Base-by-base conservation (phyloP, 768 basidiomycete genomes). In the Tulasnella sp. region DNA sequence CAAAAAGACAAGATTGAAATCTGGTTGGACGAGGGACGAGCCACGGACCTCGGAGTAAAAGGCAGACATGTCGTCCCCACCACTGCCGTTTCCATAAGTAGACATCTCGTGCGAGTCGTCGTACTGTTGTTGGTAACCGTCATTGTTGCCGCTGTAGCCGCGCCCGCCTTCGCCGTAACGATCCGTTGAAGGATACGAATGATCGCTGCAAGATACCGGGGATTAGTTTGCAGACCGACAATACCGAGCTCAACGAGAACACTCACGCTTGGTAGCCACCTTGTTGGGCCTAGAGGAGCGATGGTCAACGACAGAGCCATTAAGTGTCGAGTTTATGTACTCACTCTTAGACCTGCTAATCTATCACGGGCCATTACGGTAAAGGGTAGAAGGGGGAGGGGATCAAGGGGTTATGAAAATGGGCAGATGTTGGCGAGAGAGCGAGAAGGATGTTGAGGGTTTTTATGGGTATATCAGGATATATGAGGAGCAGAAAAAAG, bases 291-390 rank as follows among this genome's bases (percentile, higher is more conserved):
- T 82, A 40, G 37, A n/a, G 16, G 44, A 67, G 35, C 10, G 10
- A 73, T 35, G 37, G 55, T 78, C 70, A 71, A 69, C 61, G 70
- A 44, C 44, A 23, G 37, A 29, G 23, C 40, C 39, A 23, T 51
- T n/a, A 35, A 51, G 42, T 32, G 70, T 79, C 18, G 13, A 18
- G 39, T 70, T 32, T 75, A 39, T 57, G 20, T 29, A 82, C 82
- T 81, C 77, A 84, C 84, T 67, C 82, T 82, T 73, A 82, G 57
- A 55, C 79, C 83, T 70, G 83, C 94, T 81, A 96, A 89, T 88
- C 95, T 90, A 86, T 96, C 94, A 89, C 95, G 90, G 81, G 95
- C 93, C 91, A 94, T 92, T 81, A 81, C 84, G 80, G 78, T 73
- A 78, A 81, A 81, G 83, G 79, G 37, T 55, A 32, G 9, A 35